Evolutionary conservation across 148 eudicot genomes (phyloP), one percentile per base, ranked within the genome.

Genomic region (Amaranthus cruentus): DNA sequence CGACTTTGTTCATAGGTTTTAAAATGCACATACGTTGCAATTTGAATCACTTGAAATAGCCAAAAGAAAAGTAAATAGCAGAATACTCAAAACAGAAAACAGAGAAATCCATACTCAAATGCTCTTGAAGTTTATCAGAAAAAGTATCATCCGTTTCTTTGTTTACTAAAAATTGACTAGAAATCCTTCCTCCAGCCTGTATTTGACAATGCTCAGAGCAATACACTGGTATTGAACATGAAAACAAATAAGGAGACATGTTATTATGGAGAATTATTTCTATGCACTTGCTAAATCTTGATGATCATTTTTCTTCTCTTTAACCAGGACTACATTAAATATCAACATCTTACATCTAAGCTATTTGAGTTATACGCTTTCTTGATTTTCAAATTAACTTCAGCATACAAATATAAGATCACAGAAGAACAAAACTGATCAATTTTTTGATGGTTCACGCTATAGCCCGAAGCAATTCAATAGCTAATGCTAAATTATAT

Each of bases 361-460:
- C n/a, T n/a, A n/a, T n/a, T n/a, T 10, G 98, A 97, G 59, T 97
- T 91, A 80, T 85, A 91, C 42, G 98, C 98, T 74, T 84, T 88
- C 83, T 94, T 83, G 68, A 94, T 94, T 66, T 94, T 94, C 74
- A 76, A 47, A 75, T 87, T 91, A 55, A 94, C 96, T 12, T 85
- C 93, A 43, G 83, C 93, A 97, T 94, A 7, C 28, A 61, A 49
- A 18, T 62, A 47, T 5, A 63, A 80, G 12, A 69, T 18, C 57
- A 49, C 51, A 68, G 49, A 48, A 66, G 11, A 43, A 57, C 46
- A 62, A 47, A n/a, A 18, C 38, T 49, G 8, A 3, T 47, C 7
- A 60, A n/a, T n/a, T 47, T 3, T 44, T 6, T 46, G 47, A 65
- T 47, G 3, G 14, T 28, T 65, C 12, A 13, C 42, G 42, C 62